phyloP scores from a whole-genome alignment of 768 basidiomycete genomes.

The Rhodosporidiobolus odoratus region DNA sequence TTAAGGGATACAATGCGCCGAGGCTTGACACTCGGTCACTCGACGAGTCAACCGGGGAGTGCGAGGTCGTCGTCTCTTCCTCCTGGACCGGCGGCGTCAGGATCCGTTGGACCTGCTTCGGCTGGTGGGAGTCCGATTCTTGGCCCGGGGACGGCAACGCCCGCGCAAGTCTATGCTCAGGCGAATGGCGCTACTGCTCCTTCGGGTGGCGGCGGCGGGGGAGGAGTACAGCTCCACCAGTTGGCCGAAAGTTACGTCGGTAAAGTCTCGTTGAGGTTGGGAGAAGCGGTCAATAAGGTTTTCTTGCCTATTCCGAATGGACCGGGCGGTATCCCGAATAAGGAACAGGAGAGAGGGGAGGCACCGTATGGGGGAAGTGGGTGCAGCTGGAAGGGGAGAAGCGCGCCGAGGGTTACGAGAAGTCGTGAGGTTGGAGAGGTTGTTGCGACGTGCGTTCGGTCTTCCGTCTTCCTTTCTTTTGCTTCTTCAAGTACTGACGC shows the following conservation, averaged over 20 bases:
- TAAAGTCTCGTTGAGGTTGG: conserved; percentile 31
- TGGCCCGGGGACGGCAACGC: neutral
- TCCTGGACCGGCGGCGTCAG: neutral
- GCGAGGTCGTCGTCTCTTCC: conserved; percentile 1
- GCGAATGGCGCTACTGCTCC: neutral
- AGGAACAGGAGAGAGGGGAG: conserved; percentile 3
- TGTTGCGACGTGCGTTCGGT: conserved; percentile 26
- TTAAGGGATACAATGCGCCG: conserved; percentile 1
- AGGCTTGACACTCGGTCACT: conserved; percentile 19
- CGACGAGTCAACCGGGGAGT: conserved; percentile 23
- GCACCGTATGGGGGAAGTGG: conserved; percentile 7
- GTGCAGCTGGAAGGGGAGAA: conserved; percentile 22
- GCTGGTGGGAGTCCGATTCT: neutral
- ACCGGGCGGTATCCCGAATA: conserved; percentile 2
- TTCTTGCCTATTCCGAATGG: conserved; percentile 23
- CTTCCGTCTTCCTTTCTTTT: neutral
- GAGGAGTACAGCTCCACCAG: conserved; percentile 22
- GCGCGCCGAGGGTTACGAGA: conserved; percentile 27
- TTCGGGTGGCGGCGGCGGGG: neutral
- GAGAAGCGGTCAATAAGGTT: conserved; percentile 39
- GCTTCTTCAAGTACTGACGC: neutral
- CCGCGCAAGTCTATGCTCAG: neutral
- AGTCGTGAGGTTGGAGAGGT: conserved; percentile 34
- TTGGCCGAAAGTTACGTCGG: conserved; percentile 37
- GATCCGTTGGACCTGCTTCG: neutral